Evolutionary conservation across 306 rosid species (phyloP).

Genomic region (Vigna reflexopilosa): DNA sequence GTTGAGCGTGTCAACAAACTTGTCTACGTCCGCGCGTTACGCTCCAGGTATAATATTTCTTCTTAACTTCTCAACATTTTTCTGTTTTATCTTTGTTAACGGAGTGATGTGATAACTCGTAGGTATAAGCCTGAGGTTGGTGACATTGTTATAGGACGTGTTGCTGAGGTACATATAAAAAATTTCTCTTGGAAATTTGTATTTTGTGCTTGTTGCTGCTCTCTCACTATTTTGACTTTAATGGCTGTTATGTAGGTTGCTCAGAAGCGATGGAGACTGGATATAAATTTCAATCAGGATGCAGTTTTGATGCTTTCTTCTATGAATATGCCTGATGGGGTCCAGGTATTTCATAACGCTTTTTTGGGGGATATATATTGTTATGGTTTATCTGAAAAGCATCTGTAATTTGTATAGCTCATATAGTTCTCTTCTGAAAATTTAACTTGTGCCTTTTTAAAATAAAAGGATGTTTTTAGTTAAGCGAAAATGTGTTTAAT

Average conservation of each 20-base stretch:
- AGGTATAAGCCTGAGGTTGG: slow-evolving; percentile 98
- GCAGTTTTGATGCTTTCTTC: slow-evolving; percentile 95
- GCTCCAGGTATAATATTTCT: slow-evolving; percentile 61
- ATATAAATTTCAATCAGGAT: slow-evolving; percentile 81
- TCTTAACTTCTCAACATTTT: not conserved
- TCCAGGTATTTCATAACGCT: slow-evolving; percentile 67
- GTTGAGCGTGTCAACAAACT: slow-evolving; percentile 94
- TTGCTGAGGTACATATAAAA: slow-evolving; percentile 61
- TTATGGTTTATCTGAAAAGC: not conserved
- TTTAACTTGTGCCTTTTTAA: not conserved
- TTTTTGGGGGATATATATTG: not conserved
- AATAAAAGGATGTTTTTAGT: not conserved
- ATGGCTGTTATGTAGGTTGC: slow-evolving; percentile 62
- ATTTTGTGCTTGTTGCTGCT: not conserved
- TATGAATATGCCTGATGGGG: slow-evolving; percentile 93
- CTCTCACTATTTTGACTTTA: not conserved
- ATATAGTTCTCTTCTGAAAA: not conserved
- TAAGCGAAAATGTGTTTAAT: no score
- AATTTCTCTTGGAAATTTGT: not conserved
- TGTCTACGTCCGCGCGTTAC: slow-evolving; percentile 79
- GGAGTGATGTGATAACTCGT: slow-evolving; percentile 20
- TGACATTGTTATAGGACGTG: slow-evolving; percentile 88
- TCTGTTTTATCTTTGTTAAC: slow-evolving; percentile 5
- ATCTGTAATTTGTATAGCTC: not conserved
- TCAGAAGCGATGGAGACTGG: slow-evolving; percentile 91